Base-by-base conservation (phyloP, 2,329 filamentous ascomycete species). In the Dothistroma pini region DNA sequence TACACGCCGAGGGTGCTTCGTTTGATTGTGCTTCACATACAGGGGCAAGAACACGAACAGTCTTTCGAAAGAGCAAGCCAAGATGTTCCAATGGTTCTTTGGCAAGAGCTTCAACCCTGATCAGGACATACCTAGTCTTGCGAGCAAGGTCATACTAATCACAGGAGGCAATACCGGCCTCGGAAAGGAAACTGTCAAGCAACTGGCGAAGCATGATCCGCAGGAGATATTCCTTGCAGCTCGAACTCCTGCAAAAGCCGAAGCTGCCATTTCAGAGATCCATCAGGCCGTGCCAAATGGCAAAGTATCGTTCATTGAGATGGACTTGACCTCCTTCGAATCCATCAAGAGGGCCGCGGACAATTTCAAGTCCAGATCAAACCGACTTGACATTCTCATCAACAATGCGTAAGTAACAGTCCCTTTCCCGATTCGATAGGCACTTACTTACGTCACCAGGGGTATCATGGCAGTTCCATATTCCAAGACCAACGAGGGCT, bases 271-370 rank as follows among this genome's bases (percentile, higher is more conserved):
- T 58, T 58, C 69, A 21, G 73, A 77, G 21, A 74, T 81, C 67
- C 73, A 75, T 34, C 62, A 66, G 5, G 53, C 63, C 3, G 71
- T 75, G 1, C 75, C 77, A 7, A 66, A 73, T 56, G 74, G 74
- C 62, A 68, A 66, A 57, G 76, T 83, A 59, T 73, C 75, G 29
- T 76, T 76, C 66, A 70, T 85, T 9, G 70, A 76, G 9, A 76
- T 83, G 31, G 82, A 85, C 65, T 74, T 85, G 16, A 69, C 78
- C 0, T 83, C 81, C 0, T 77, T 85, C 48, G 67, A 74, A n/a
- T 83, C 81, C 14, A 77, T 84, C 66, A 77, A 75, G 8, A 65
- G 72, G 1, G 81, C 79, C 0, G 80, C 79, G 1, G 70, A 72
- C 11, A 68, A 68, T 4, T 79, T 80, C 63, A 58, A 69, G 22